phyloP scores from a whole-genome alignment of 805 yeast species.

The Lachancea mirantina region DNA sequence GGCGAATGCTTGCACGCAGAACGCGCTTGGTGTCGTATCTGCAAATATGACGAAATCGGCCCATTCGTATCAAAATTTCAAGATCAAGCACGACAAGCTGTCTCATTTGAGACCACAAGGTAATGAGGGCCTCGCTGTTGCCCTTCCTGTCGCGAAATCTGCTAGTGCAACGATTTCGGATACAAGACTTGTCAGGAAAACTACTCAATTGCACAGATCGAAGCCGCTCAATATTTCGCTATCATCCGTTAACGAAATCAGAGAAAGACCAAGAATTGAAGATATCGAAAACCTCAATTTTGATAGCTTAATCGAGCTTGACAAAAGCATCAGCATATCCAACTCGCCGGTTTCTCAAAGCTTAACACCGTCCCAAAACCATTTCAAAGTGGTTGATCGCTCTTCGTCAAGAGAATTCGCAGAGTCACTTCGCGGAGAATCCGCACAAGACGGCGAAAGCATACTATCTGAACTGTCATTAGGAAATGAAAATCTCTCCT shows the following conservation, averaged over 20 bases:
- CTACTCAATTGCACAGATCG: constrained; percentile 15
- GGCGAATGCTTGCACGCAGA: background rate
- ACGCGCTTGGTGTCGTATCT: background rate
- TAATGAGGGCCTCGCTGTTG: constrained; percentile 13
- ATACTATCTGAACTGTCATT: constrained; percentile 9
- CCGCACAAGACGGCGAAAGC: constrained; percentile 14
- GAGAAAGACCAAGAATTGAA: background rate
- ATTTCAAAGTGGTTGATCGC: constrained; percentile 15
- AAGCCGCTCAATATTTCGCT: constrained; percentile 15
- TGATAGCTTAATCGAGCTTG: constrained; percentile 22
- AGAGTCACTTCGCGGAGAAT: constrained; percentile 8
- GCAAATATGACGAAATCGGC: constrained; percentile 11
- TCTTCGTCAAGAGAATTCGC: constrained; percentile 12
- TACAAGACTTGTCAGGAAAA: background rate
- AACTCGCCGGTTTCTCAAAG: constrained; percentile 2
- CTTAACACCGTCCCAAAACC: constrained; percentile 6
- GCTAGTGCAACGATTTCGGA: background rate
- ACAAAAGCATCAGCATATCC: constrained; percentile 18
- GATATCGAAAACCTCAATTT: constrained; percentile 21
- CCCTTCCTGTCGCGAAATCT: constrained; percentile 6
- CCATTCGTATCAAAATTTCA: constrained; percentile 14
- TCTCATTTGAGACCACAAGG: constrained; percentile 11
- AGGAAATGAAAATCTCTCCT: background rate
- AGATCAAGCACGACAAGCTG: constrained; percentile 15
- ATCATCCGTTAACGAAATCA: constrained; percentile 11